Conservation (phyloP, 306 rosid genomes). For the Vigna hirtella region DNA sequence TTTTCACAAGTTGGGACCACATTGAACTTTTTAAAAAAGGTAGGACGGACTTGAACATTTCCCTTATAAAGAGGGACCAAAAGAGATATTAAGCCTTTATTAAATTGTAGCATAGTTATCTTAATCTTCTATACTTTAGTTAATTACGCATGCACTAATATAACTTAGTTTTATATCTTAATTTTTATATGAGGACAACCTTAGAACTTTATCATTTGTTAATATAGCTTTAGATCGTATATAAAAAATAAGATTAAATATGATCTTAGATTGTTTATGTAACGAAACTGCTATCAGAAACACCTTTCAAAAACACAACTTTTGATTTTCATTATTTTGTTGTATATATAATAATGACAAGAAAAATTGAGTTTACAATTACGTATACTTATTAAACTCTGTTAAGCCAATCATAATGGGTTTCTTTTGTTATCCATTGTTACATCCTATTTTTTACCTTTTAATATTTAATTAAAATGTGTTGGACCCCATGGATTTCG, state of each 20-base stretch:
- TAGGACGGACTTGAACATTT: too few species aligned
- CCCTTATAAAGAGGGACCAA: too few species aligned
- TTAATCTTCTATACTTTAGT: background rate
- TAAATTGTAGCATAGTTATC: background rate
- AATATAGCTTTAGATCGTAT: too few species aligned
- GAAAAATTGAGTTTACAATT: too few species aligned
- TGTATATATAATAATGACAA: background rate
- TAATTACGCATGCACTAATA: background rate
- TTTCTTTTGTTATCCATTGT: background rate
- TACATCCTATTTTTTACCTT: background rate
- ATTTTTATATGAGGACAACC: background rate
- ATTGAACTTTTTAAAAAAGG: too few species aligned
- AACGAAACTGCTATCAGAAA: background rate
- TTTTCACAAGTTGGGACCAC: too few species aligned
- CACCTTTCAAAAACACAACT: background rate
- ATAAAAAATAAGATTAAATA: too few species aligned
- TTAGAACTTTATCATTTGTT: too few species aligned
- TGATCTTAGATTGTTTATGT: too few species aligned
- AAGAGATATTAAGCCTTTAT: too few species aligned
- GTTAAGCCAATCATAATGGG: background rate
- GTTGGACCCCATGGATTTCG: background rate
- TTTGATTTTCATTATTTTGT: too few species aligned
- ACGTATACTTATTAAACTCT: background rate
- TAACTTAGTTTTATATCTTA: background rate
- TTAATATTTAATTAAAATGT: background rate